Evolutionary conservation across 192 early-diverging fungal genomes (phyloP).

Genomic region (Powellomyces hirtus): DNA sequence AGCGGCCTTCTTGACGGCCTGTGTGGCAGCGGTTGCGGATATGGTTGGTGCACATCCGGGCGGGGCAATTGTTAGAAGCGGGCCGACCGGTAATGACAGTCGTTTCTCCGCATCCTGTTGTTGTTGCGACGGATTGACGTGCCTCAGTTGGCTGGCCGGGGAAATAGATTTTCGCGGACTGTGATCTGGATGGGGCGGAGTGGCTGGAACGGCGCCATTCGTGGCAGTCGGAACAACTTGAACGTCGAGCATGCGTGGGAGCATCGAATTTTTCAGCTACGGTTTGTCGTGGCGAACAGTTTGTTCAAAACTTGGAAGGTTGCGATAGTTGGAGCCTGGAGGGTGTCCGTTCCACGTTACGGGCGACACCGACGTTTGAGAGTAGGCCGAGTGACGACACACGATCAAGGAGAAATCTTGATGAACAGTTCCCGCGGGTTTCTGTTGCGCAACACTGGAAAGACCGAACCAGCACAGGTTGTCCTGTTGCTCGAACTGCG

Average conservation of each 20-base stretch:
- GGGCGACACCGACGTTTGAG: too few relatives aligned
- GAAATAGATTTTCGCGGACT: background rate
- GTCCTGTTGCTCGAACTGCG: too few relatives aligned
- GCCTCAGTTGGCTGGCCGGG: background rate
- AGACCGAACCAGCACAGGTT: too few relatives aligned
- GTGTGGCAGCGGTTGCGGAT: conserved; percentile 3
- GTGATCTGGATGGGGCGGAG: background rate
- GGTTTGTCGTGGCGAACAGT: too few relatives aligned
- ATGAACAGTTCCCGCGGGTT: too few relatives aligned
- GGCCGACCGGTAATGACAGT: background rate
- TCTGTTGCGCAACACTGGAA: too few relatives aligned
- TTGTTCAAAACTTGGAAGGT: too few relatives aligned
- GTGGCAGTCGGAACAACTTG: background rate
- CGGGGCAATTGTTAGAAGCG: background rate
- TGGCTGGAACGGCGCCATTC: background rate
- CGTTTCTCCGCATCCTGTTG: background rate
- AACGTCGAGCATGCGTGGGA: conserved; percentile 8
- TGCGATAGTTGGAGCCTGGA: too few relatives aligned
- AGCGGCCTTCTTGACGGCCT: conserved; percentile 3
- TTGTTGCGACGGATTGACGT: background rate
- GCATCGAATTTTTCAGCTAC: background rate
- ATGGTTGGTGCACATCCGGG: background rate
- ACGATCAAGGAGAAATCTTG: too few relatives aligned
- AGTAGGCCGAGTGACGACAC: too few relatives aligned
- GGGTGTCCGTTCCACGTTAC: too few relatives aligned